Evolutionary conservation across 2,329 filamentous ascomycete genomes (phyloP).

Genomic region (Clarireedia homoeocarpa): DNA sequence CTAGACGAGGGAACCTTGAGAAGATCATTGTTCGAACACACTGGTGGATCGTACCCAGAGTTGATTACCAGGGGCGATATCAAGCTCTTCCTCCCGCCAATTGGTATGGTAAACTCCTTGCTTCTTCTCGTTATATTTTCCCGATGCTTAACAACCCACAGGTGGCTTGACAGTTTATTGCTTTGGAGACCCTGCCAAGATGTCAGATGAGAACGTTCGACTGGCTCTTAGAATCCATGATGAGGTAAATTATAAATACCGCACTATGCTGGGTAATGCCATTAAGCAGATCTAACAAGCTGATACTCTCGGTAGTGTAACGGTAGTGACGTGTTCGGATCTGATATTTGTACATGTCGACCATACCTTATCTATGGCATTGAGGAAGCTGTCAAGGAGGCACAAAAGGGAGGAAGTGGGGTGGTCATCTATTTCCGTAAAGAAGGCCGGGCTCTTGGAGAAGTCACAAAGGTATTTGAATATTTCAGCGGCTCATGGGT

Average conservation of each 20-base stretch:
- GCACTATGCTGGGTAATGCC: neutral
- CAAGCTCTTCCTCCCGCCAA: slow-evolving; percentile 91
- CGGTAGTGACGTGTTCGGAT: slow-evolving; percentile 94
- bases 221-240: slow-evolving; percentile 81
- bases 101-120: slow-evolving; percentile 59
- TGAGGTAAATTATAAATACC: slow-evolving; percentile 29
- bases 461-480: slow-evolving; percentile 49
- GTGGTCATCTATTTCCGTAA: slow-evolving; percentile 95
- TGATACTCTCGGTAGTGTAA: slow-evolving; percentile 56
- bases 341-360: slow-evolving; percentile 93
- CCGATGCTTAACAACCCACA: slow-evolving; percentile 12
- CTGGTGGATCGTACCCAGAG: slow-evolving; percentile 92
- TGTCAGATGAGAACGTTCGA: slow-evolving; percentile 75
- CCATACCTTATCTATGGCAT: slow-evolving; percentile 97
- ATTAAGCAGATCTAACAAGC: slow-evolving; percentile 10
- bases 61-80: slow-evolving; percentile 91
- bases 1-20: slow-evolving; percentile 82
- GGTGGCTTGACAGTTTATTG: slow-evolving; percentile 86
- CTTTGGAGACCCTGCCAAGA: slow-evolving; percentile 90
- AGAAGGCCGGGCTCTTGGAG: slow-evolving; percentile 86
- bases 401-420: slow-evolving; percentile 49
- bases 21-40: slow-evolving; percentile 86
- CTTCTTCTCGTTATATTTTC: slow-evolving; percentile 46
- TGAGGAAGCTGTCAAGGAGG: slow-evolving; percentile 94
- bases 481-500: slow-evolving; percentile 1